These are phyloP conservation scores for Kurtzmaniella natalensis DNA, from an alignment of 1,139 yeast genomes.

Conservation along the genomic window DNA sequence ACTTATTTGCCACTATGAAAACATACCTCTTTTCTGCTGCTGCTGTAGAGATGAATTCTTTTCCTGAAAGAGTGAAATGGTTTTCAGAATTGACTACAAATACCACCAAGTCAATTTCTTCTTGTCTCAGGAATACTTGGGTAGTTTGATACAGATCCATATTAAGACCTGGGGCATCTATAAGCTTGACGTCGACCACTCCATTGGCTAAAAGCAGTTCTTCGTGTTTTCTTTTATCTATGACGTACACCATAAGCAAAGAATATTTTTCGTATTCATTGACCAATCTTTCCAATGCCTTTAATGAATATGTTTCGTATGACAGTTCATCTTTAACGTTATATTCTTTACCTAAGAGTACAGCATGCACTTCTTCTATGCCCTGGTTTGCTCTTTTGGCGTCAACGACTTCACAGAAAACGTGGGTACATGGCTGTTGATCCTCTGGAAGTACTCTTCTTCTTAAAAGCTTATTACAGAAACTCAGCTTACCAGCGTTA, in stretches of 20 bases:
- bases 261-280: slow-evolving; percentile 68
- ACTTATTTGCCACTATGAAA: slow-evolving; percentile 90
- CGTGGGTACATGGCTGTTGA: slow-evolving; percentile 96
- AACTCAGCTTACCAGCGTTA: slow-evolving; percentile 94
- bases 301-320: slow-evolving; percentile 51
- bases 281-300: slow-evolving; percentile 65
- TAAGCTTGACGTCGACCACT: slow-evolving; percentile 83
- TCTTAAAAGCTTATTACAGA: slow-evolving; percentile 85
- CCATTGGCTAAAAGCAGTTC: slow-evolving; percentile 83
- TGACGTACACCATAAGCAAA: slow-evolving; percentile 74
- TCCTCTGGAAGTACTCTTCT: slow-evolving; percentile 85
- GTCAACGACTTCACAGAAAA: slow-evolving; percentile 91
- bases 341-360: slow-evolving; percentile 60
- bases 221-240: slow-evolving; percentile 66
- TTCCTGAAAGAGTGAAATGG: slow-evolving; percentile 90
- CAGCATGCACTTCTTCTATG: slow-evolving; percentile 90
- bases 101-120: slow-evolving; percentile 92
- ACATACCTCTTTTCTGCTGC: slow-evolving; percentile 89
- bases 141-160: slow-evolving; percentile 93
- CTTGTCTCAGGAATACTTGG: slow-evolving; percentile 93
- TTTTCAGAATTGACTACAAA: slow-evolving; percentile 96
- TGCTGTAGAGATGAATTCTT: slow-evolving; percentile 87
- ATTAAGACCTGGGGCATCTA: slow-evolving; percentile 97
- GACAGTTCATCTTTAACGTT: slow-evolving; percentile 61
- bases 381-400: slow-evolving; percentile 65